Conservation (phyloP, 306 rosid genomes). For the Fragaria ananassa region DNA sequence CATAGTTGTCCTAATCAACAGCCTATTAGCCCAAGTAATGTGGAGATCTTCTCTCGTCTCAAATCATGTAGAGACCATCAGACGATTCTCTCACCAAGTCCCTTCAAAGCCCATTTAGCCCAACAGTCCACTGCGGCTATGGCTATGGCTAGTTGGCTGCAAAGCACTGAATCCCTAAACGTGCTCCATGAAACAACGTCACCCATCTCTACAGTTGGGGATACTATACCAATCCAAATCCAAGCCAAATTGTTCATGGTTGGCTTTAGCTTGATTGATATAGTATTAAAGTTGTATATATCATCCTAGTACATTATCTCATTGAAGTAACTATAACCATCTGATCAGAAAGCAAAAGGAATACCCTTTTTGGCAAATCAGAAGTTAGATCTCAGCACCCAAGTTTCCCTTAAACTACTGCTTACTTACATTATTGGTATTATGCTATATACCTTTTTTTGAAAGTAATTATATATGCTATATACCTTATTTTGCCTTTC, state of each 20-base stretch:
- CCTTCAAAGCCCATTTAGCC: neutral
- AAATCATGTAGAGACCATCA: neutral
- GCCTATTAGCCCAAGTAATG: neutral
- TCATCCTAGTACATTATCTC: neutral
- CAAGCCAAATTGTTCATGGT: neutral
- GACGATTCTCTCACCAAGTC: neutral
- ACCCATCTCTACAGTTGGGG: neutral
- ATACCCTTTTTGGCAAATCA: conserved; percentile 4
- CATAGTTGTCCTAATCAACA: neutral
- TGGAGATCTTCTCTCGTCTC: neutral
- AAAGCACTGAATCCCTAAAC: neutral
- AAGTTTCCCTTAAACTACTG: neutral
- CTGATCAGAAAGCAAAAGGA: conserved; percentile 1
- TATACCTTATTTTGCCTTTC: neutral
- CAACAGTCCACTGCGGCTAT: neutral
- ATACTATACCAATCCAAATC: neutral
- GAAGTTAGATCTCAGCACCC: neutral
- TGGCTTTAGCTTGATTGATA: neutral
- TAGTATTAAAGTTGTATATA: neutral
- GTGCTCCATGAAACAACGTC: neutral
- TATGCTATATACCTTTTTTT: neutral
- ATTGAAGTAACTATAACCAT: neutral
- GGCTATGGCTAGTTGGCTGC: neutral
- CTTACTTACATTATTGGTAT: neutral
- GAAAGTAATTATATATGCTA: neutral